These are phyloP conservation scores for Quercus gilva DNA, from an alignment of 306 rosid species.

Conservation along the genomic window DNA sequence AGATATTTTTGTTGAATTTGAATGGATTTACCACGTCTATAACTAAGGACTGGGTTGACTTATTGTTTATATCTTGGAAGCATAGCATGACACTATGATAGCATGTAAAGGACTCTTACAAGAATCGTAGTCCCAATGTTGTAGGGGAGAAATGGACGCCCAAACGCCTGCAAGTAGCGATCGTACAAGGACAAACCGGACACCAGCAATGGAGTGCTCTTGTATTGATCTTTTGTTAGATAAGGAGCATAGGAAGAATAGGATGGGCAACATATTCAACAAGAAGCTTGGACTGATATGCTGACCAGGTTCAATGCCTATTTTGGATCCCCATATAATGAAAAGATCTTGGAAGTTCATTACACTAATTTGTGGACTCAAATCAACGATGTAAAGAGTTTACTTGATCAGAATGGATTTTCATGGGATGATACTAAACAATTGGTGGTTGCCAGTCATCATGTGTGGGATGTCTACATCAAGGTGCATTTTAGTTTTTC, in stretches of 20 bases:
- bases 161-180: conserved; percentile 27
- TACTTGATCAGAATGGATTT: too few relatives aligned
- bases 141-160: conserved; percentile 30
- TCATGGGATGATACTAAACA: background rate
- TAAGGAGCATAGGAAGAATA: conserved; percentile 52
- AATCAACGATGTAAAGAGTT: too few relatives aligned
- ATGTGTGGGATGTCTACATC: conserved; percentile 46
- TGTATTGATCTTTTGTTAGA: conserved; percentile 49
- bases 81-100: background rate
- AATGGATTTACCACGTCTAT: background rate
- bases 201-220: conserved; percentile 39
- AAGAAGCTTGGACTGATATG: conserved; percentile 60
- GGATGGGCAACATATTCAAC: conserved; percentile 56
- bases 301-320: conserved; percentile 40
- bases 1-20: background rate
- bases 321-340: conserved; percentile 39
- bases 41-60: background rate
- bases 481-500: conserved; percentile 27
- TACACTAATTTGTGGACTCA: too few relatives aligned
- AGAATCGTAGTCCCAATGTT: background rate
- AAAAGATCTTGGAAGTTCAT: too few relatives aligned
- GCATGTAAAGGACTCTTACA: background rate
- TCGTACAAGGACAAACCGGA: conserved; percentile 41
- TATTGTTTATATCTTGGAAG: background rate
- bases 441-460: conserved; percentile 44